Base-by-base conservation (phyloP, 805 yeast genomes). In the Candida xyloterini region DNA sequence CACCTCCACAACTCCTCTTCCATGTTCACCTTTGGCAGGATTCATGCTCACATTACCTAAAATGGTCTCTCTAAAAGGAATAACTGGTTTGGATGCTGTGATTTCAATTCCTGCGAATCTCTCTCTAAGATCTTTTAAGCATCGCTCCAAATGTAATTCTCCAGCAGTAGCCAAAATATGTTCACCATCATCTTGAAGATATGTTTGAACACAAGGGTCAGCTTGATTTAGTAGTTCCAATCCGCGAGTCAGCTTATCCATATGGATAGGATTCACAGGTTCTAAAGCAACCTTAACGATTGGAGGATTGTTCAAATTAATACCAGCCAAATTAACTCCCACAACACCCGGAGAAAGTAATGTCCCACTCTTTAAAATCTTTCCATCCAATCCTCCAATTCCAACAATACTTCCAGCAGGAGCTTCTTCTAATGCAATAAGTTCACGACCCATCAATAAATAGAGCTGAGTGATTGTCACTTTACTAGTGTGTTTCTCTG, bases 401-500 rank as follows among this genome's bases (percentile, higher is more conserved):
- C 97, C 99, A 6, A 87, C 95, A 45, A 93, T 88, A 51, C 85
- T 88, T 23, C 99, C 99, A 1, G 97, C 91, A 2, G 96, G 96
- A 5, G 91, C 96, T 13, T 72, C 73, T 30, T 81, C 74, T 47
- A 93, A 68, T 3, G 90, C 72, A 2, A 89, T 78, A 25, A 91
- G 66, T 44, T 93, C 97, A 48, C 91, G 71, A 14, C 99, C 99
- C 98, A 93, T 93, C 39, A 93, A 69, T 40, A 93, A 65, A 53
- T 78, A 90, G 27, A 93, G 64, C 30, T 81, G 84, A 5, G 84
- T 74, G 26, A 93, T 73, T 10, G 71, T 77, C 1, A 84, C 76
- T 6, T 71, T 73, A 21, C 76, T 66, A 21, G 73, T 66, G 44
- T 81, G 74, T 49, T 81, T 80, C 8, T 61, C 66, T 13, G 81